Evolutionary conservation across 805 yeast genomes (phyloP), one percentile per base, ranked within the genome.

Genomic region (Suhomyces faveliae): DNA sequence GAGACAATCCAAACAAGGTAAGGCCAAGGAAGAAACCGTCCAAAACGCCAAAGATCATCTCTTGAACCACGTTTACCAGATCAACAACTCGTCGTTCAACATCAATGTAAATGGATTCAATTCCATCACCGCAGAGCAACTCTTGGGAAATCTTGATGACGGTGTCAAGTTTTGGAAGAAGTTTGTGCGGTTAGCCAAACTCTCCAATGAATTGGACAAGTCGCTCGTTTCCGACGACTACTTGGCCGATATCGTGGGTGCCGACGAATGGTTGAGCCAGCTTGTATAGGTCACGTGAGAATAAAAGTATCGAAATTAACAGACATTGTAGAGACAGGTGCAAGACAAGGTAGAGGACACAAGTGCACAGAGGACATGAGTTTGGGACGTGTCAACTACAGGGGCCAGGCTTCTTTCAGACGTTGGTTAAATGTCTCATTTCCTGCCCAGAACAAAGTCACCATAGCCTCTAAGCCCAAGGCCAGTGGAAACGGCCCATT

Each of bases 401-500:
- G 13, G 5, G 30, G 7, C 5, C 30, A 3, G 15, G 9, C n/a
- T 5, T 15, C 21, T 17, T 15, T 4, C 2, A 35, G 38, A 19
- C 48, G 48, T 48, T 12, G 45, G 51, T 38, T 61, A 5, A 40
- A 30, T 21, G 11, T 42, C 8, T n/a, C n/a, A n/a, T n/a, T n/a
- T n/a, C 25, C 21, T 20, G 22, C 38, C 3, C 43, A 23, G 19
- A 30, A 12, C 35, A 5, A n/a, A 5, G 13, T 12, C 2, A 11
- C 24, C n/a, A 27, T 17, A 1, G 27, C 29, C 9, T 12, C 5
- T 40, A 61, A 39, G 41, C 74, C 78, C 1, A 57, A 54, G n/a
- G 68, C 67, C 3, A 71, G 80, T 0, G 80, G 78, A 0, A 58
- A 56, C 13, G 81, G 79, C 1, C 78, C 79, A 7, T 76, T 75